A percentile compares a stretch with the other conserved stretches of the same genome.
Conservation (phyloP, 2,329 filamentous ascomycete genomes). For the Pseudonectria foliicola region DNA sequence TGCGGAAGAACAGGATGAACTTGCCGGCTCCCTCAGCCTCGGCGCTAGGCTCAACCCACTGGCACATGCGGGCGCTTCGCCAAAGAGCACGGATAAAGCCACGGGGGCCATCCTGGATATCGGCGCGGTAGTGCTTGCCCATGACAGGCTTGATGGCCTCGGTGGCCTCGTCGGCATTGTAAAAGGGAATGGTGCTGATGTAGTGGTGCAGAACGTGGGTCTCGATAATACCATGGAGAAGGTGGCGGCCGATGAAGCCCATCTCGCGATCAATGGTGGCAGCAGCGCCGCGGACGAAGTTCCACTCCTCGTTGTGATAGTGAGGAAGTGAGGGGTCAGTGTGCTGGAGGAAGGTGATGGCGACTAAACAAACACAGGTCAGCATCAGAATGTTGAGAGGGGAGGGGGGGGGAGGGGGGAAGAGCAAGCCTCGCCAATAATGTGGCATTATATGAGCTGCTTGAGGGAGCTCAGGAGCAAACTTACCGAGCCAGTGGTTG, state of each 20-base stretch:
- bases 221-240: conserved; percentile 95
- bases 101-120: conserved; percentile 65
- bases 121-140: conserved; percentile 88
- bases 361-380: conserved; percentile 54
- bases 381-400: too few relatives aligned
- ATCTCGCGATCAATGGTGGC: conserved; percentile 97
- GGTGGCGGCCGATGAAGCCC: conserved; percentile 83
- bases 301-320: conserved; percentile 83
- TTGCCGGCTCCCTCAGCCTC: conserved; percentile 73
- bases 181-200: conserved; percentile 92
- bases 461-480: too few relatives aligned
- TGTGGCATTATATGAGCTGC: too few relatives aligned
- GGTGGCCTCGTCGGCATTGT: conserved; percentile 88
- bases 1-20: conserved; percentile 90
- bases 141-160: conserved; percentile 93
- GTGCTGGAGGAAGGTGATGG: conserved; percentile 96
- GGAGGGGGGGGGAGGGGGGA: too few relatives aligned
- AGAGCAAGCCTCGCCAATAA: background rate
- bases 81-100: conserved; percentile 85
- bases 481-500: conserved; percentile 96
- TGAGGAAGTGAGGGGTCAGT: conserved; percentile 91
- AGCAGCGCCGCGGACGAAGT: conserved; percentile 85
- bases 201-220: conserved; percentile 98
- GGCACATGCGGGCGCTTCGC: conserved; percentile 76
- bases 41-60: conserved; percentile 92